phyloP scores from a whole-genome alignment of 192 early-diverging fungal species.

The Chytriomyces sp. region DNA sequence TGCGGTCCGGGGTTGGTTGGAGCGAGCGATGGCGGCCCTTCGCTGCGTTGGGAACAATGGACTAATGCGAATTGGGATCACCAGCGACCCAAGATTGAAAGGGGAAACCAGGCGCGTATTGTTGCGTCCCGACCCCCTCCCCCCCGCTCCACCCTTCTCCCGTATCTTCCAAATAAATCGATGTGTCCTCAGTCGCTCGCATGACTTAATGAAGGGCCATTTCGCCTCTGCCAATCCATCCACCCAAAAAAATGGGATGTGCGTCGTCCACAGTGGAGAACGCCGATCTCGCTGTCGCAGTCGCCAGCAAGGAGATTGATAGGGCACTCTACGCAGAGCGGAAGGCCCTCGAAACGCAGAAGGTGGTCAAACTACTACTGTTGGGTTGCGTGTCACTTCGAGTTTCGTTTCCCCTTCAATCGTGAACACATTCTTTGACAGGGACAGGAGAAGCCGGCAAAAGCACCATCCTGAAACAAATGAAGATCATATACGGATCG shows the following conservation, averaged over 20 bases:
- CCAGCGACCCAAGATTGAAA: too few relatives aligned
- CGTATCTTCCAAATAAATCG: too few relatives aligned
- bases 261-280: background rate
- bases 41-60: too few relatives aligned
- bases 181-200: too few relatives aligned
- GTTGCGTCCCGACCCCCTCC: too few relatives aligned
- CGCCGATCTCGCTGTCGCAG: background rate
- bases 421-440: background rate
- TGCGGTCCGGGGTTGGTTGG: too few relatives aligned
- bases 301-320: constrained; percentile 10
- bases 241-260: constrained; percentile 3
- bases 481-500: constrained; percentile 38
- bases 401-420: background rate
- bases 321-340: background rate
- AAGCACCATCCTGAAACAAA: constrained; percentile 41
- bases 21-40: too few relatives aligned
- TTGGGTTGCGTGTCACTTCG: background rate
- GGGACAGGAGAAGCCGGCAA: constrained; percentile 41
- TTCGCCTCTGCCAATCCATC: background rate
- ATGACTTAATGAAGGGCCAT: too few relatives aligned
- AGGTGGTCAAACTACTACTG: constrained; percentile 31
- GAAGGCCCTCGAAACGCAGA: constrained; percentile 10
- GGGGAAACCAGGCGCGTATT: too few relatives aligned
- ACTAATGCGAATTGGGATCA: too few relatives aligned
- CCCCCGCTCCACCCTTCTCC: too few relatives aligned